A percentile compares a stretch with the other conserved stretches of the same genome.
Conservation (phyloP, 2,329 filamentous ascomycete species). For the Diplodia mutila region DNA sequence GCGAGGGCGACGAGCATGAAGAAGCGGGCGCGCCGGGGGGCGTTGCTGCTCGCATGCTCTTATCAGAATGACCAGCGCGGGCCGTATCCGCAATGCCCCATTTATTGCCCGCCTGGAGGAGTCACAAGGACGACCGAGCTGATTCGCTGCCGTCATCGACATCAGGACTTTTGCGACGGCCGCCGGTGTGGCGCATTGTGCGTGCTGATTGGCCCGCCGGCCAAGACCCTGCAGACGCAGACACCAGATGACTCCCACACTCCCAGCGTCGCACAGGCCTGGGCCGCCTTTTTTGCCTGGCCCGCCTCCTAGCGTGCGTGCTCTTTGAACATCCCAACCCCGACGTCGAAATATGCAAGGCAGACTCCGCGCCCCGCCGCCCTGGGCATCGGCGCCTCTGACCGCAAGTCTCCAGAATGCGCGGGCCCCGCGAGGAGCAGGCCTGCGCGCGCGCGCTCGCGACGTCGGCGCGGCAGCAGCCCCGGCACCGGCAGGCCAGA, state of each 20-base stretch:
- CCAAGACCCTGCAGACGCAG: constrained; percentile 23
- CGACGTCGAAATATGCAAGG: constrained; percentile 16
- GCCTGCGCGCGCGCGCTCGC: not conserved
- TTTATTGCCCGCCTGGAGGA: constrained; percentile 10
- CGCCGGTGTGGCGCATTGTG: constrained; percentile 18
- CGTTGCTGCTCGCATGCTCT: constrained; percentile 6
- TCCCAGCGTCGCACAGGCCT: constrained; percentile 10
- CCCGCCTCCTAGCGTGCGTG: constrained; percentile 10
- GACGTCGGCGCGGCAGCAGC: not conserved
- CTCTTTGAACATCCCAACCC: constrained; percentile 20
- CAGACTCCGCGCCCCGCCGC: constrained; percentile 19
- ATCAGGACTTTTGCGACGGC: not conserved
- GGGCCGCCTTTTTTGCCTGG: constrained; percentile 20
- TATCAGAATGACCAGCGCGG: constrained; percentile 10
- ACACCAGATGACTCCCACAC: constrained; percentile 23
- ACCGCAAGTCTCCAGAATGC: constrained; percentile 22
- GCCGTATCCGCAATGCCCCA: constrained; percentile 17
- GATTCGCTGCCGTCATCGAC: constrained; percentile 18
- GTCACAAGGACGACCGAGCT: constrained; percentile 25
- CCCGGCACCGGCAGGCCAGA: not conserved
- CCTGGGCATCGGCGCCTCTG: constrained; percentile 7
- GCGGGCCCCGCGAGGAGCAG: constrained; percentile 7
- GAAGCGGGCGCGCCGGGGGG: constrained; percentile 19
- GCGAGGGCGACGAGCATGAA: constrained; percentile 8
- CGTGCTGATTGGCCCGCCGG: constrained; percentile 9